Evolutionary conservation across 2,329 filamentous ascomycete genomes (phyloP).

Genomic region (Exophiala sp.): DNA sequence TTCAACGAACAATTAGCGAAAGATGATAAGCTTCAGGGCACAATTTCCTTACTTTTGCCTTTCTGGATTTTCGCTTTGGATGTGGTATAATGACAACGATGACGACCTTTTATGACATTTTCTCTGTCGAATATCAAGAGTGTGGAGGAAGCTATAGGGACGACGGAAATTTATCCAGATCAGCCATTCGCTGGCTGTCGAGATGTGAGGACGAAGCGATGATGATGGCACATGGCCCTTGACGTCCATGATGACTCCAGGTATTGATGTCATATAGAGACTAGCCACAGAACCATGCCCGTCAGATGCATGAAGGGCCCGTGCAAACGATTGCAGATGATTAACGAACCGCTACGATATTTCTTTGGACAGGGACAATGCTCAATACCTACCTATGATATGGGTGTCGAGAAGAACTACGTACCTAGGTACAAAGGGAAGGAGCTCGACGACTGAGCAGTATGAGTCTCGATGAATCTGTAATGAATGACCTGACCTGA

Average conservation of each 20-base stretch:
- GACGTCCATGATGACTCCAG: not conserved
- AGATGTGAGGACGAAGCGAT: too few species aligned
- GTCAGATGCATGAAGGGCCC: not conserved
- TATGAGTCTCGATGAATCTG: too few species aligned
- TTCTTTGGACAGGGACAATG: not conserved
- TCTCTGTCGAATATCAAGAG: too few species aligned
- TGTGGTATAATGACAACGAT: not conserved
- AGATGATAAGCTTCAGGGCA: constrained; percentile 24
- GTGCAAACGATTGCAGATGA: not conserved
- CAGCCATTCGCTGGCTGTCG: too few species aligned
- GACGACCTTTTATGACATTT: not conserved
- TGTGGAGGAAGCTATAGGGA: not conserved
- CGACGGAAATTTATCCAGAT: too few species aligned
- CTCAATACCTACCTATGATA: too few species aligned
- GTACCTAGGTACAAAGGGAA: too few species aligned
- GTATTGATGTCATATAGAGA: not conserved
- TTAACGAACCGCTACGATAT: not conserved
- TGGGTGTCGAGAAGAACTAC: too few species aligned
- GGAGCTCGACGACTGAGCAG: too few species aligned
- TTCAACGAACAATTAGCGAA: constrained; percentile 8
- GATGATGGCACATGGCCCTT: not conserved
- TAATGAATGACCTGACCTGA: too few species aligned
- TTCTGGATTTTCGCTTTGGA: constrained; percentile 7
- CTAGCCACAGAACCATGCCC: not conserved
- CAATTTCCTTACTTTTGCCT: constrained; percentile 18